These are phyloP conservation scores for Phytophthora sp. DNA, from an alignment of 352 stramenopile genomes.

Conservation along the genomic window DNA sequence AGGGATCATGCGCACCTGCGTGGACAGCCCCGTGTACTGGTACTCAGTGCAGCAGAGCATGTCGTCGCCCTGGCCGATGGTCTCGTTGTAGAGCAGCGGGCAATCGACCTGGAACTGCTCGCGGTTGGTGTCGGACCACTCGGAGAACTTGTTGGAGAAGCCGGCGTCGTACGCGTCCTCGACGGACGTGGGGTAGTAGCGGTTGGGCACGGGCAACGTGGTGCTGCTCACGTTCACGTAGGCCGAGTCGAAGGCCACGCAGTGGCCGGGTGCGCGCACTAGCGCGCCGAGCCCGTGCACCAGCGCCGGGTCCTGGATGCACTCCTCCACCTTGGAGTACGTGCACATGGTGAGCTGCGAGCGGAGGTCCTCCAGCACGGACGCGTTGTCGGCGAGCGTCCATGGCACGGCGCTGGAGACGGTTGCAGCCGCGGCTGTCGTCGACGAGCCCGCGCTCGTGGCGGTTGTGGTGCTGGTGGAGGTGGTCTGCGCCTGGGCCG, in stretches of 20 bases:
- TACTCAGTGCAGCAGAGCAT: slow-evolving; percentile 69
- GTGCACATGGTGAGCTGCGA: slow-evolving; percentile 59
- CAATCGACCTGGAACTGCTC: slow-evolving; percentile 70
- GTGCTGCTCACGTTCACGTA: slow-evolving; percentile 46
- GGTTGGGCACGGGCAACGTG: slow-evolving; percentile 48
- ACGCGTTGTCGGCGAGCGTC: slow-evolving; percentile 49
- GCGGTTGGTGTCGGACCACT: slow-evolving; percentile 58
- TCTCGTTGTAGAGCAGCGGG: slow-evolving; percentile 64
- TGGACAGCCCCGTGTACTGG: slow-evolving; percentile 61
- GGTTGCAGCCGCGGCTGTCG: no score
- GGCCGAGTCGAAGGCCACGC: slow-evolving; percentile 54
- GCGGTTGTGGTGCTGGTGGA: slow-evolving; percentile 19
- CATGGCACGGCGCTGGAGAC: slow-evolving; percentile 40
- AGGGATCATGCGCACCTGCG: slow-evolving; percentile 65
- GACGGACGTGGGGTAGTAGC: slow-evolving; percentile 58
- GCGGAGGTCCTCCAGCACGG: slow-evolving; percentile 30
- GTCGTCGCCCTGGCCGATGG: slow-evolving; percentile 45
- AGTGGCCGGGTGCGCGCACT: slow-evolving; percentile 48
- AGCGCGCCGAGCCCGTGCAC: slow-evolving; percentile 46
- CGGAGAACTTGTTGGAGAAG: slow-evolving; percentile 68
- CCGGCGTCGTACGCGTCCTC: slow-evolving; percentile 50
- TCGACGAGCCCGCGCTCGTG: slow-evolving; percentile 17
- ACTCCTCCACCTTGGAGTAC: slow-evolving; percentile 67
- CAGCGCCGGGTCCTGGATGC: slow-evolving; percentile 45
- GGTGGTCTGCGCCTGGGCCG: slow-evolving; percentile 8